Percentiles rank a stretch among this genome's conserved stretches.
Conservation (phyloP, 2,329 filamentous ascomycete genomes). For the Lachnellula occidentalis region DNA sequence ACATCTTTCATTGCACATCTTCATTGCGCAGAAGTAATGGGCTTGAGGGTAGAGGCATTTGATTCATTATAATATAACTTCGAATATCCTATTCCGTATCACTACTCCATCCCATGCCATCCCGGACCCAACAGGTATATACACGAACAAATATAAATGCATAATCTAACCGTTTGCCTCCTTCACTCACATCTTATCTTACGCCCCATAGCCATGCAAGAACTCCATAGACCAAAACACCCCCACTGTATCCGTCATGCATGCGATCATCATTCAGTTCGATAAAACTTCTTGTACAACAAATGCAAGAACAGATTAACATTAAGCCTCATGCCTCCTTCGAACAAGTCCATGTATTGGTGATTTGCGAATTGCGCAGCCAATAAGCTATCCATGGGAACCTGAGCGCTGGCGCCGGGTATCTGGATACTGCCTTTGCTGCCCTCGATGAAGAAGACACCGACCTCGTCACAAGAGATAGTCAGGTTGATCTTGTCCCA, state of each 20-base stretch:
- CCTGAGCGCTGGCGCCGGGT: conserved; percentile 80
- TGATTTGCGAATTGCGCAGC: conserved; percentile 97
- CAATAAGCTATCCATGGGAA: conserved; percentile 87
- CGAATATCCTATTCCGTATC: conserved; percentile 11
- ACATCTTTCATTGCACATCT: background rate
- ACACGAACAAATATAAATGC: conserved; percentile 21
- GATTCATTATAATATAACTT: conserved; percentile 21
- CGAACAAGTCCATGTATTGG: conserved; percentile 93
- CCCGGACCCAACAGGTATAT: conserved; percentile 22
- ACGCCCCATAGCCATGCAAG: conserved; percentile 23
- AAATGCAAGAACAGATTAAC: conserved; percentile 95
- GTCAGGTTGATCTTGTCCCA: conserved; percentile 93
- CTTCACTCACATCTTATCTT: conserved; percentile 9
- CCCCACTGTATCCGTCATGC: conserved; percentile 8
- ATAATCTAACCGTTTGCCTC: conserved; percentile 2
- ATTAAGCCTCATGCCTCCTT: conserved; percentile 78
- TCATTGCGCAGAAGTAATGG: background rate
- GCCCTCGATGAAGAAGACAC: conserved; percentile 88
- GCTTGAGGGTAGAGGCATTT: conserved; percentile 8
- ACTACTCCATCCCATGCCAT: background rate
- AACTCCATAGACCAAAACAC: conserved; percentile 6
- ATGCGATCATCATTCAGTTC: conserved; percentile 43
- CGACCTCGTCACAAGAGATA: conserved; percentile 89
- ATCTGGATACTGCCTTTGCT: conserved; percentile 92
- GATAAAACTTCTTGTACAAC: conserved; percentile 98